phyloP scores from a whole-genome alignment of 345 rosid genomes.

The Heritiera fomes region DNA sequence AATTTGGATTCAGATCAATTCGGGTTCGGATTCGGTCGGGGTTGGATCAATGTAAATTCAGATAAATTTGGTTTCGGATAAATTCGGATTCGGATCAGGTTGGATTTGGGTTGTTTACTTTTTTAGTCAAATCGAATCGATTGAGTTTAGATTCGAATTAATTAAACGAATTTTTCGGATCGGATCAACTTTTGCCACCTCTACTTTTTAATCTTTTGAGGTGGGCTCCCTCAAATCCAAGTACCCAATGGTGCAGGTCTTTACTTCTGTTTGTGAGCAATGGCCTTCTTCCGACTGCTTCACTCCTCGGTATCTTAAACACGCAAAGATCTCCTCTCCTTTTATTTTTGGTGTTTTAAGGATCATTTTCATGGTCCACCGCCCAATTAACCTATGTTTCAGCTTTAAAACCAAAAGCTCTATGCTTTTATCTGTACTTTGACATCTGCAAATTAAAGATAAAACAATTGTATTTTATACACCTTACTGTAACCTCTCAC shows the following conservation, averaged over 20 bases:
- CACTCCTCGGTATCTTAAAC: constrained; percentile 22
- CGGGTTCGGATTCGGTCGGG: no score
- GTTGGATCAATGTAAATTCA: no score
- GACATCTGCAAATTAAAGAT: constrained; percentile 14
- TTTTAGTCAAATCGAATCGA: no score
- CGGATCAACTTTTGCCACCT: no score
- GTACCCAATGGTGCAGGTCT: constrained; percentile 45
- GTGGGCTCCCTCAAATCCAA: constrained; percentile 64
- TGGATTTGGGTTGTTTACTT: no score
- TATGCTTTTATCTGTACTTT: constrained; percentile 19
- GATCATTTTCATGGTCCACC: neutral
- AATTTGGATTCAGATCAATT: no score
- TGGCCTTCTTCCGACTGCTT: constrained; percentile 29
- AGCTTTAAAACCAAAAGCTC: neutral
- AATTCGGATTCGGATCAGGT: no score
- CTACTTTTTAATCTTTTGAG: constrained; percentile 34
- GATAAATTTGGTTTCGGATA: no score
- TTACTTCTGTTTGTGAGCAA: constrained; percentile 37
- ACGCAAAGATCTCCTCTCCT: constrained; percentile 10
- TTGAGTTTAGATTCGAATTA: no score
- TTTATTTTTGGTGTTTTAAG: constrained; percentile 18
- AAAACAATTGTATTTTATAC: neutral
- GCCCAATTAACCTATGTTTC: neutral
- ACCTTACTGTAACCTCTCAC: constrained; percentile 19
- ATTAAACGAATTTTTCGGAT: no score